phyloP scores from a whole-genome alignment of 2,329 filamentous ascomycete genomes.

The Fusarium sp. region DNA sequence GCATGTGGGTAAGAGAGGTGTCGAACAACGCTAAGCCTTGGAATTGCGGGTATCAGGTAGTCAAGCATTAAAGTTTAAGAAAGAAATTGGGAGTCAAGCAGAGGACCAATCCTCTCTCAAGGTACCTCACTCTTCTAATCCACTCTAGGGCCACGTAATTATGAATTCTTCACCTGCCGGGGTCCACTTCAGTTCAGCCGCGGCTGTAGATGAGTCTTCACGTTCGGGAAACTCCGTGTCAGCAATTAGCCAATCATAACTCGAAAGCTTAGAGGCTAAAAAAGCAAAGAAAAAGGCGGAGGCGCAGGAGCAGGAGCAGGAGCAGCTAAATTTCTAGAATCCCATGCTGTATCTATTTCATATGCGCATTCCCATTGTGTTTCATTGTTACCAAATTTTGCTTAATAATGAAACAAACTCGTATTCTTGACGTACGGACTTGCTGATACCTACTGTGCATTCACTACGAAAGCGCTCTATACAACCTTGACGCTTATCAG shows the following conservation, averaged over 20 bases:
- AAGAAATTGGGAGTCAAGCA: too few relatives aligned
- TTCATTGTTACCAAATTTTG: not conserved
- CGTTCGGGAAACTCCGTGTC: not conserved
- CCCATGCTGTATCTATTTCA: not conserved
- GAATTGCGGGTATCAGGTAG: too few relatives aligned
- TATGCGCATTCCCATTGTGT: not conserved
- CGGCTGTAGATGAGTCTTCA: too few relatives aligned
- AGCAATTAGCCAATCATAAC: not conserved
- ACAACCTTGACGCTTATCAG: not conserved
- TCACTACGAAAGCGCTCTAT: fast-evolving
- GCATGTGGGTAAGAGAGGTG: too few relatives aligned
- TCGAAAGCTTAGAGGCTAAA: not conserved
- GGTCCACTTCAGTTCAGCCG: too few relatives aligned
- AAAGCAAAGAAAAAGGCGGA: not conserved
- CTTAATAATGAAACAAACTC: not conserved
- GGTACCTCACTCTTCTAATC: too few relatives aligned
- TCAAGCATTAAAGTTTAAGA: too few relatives aligned
- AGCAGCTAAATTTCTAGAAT: not conserved
- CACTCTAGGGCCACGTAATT: too few relatives aligned
- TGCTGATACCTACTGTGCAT: fast-evolving
- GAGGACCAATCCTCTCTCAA: too few relatives aligned
- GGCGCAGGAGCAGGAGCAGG: not conserved
- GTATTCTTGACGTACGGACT: not conserved
- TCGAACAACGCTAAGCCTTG: too few relatives aligned
- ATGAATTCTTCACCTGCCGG: too few relatives aligned